A percentile compares a stretch with the other conserved stretches of the same genome.
These are phyloP conservation scores for Blumeriella jaapii DNA, from an alignment of 2,329 filamentous ascomycete species.

Conservation along the genomic window DNA sequence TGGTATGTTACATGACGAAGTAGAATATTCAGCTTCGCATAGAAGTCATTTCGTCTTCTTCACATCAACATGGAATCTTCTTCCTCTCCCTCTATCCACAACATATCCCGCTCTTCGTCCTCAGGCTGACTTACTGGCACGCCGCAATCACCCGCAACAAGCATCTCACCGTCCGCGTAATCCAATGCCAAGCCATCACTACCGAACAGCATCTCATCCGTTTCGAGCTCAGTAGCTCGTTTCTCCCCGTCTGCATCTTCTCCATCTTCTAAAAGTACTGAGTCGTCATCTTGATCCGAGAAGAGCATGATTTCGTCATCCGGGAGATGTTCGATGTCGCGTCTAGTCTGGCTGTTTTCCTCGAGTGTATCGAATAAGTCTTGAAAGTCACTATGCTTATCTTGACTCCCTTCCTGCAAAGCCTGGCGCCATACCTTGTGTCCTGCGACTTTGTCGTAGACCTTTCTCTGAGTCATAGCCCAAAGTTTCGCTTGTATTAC, in stretches of 20 bases:
- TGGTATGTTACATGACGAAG: too few relatives aligned
- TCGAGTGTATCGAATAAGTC: background rate
- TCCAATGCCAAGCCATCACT: background rate
- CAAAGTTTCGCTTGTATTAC: conserved; percentile 17
- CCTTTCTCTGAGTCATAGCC: conserved; percentile 20
- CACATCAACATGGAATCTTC: background rate
- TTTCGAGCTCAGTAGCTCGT: conserved; percentile 12
- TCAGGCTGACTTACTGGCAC: background rate
- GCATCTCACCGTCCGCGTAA: background rate
- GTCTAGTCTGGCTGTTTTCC: background rate
- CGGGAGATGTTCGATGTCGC: background rate
- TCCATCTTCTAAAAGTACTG: conserved; percentile 4
- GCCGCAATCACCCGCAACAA: background rate
- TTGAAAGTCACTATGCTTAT: background rate
- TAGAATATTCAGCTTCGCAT: too few relatives aligned
- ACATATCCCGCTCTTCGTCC: background rate
- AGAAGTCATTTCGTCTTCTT: too few relatives aligned
- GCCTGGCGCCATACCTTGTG: conserved; percentile 5
- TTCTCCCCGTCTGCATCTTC: conserved; percentile 12
- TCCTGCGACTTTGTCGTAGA: conserved; percentile 12
- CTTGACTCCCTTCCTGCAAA: background rate
- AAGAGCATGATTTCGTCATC: background rate
- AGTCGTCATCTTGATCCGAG: conserved; percentile 12
- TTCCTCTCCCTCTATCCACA: conserved; percentile 1
- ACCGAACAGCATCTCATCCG: conserved; percentile 14